phyloP scores from a whole-genome alignment of 2,329 filamentous ascomycete genomes.

The Chalaropsis ovoidea region DNA sequence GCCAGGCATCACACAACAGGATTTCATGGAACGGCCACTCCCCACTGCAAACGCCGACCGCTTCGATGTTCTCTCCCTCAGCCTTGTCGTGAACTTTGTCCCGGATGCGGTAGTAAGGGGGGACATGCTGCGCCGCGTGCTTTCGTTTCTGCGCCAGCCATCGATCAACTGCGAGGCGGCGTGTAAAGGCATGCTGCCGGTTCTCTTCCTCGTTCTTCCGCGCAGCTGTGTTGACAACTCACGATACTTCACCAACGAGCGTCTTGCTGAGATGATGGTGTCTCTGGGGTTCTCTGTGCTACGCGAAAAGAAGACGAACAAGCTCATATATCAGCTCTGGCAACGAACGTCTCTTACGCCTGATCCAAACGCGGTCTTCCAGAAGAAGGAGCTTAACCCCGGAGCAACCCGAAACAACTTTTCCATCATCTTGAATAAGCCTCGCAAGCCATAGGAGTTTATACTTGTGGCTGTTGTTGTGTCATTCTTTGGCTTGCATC shows the following conservation, averaged over 20 bases:
- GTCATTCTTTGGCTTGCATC: not conserved
- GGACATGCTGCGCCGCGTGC: conserved; percentile 71
- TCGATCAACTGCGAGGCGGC: conserved; percentile 21
- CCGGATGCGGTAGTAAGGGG: conserved; percentile 65
- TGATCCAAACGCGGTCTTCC: conserved; percentile 37
- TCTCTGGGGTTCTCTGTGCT: conserved; percentile 60
- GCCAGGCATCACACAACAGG: conserved; percentile 70
- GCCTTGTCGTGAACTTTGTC: conserved; percentile 89
- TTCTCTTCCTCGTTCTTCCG: conserved; percentile 80
- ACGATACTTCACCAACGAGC: conserved; percentile 67
- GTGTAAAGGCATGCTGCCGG: conserved; percentile 44
- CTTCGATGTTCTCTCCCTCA: conserved; percentile 87
- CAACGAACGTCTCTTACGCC: conserved; percentile 34
- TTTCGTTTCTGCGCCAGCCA: conserved; percentile 52
- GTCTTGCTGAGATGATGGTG: conserved; percentile 62
- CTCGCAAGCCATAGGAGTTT: not conserved
- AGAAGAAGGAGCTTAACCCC: conserved; percentile 67
- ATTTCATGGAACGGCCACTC: conserved; percentile 83
- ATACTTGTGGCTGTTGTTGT: not conserved
- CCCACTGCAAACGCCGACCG: conserved; percentile 50
- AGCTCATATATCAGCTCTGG: conserved; percentile 89
- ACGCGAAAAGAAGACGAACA: conserved; percentile 63
- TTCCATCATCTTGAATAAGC: conserved; percentile 54
- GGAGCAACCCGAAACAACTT: conserved; percentile 83
- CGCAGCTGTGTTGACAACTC: conserved; percentile 83